A percentile compares a stretch with the other conserved stretches of the same genome.
Evolutionary conservation across 23 red algal species (phyloP).

Genomic region (Rhodosorus marinus): DNA sequence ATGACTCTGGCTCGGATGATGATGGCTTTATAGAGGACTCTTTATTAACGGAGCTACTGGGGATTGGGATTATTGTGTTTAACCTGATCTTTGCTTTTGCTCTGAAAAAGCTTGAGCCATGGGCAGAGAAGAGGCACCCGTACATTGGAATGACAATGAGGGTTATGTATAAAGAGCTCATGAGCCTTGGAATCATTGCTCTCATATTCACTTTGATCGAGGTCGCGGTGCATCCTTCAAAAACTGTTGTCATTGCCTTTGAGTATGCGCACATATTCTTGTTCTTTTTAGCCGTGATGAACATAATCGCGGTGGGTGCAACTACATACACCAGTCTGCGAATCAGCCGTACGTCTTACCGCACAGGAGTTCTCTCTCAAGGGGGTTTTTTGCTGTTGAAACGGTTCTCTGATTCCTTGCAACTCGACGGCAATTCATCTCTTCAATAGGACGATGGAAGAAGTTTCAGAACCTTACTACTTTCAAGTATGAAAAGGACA

Average conservation of each 20-base stretch:
- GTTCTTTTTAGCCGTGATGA: slow-evolving; percentile 59
- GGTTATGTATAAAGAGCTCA: slow-evolving; percentile 47
- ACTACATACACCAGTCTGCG: slow-evolving; percentile 17
- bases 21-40: no score
- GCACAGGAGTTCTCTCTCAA: no score
- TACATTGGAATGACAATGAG: slow-evolving; percentile 14
- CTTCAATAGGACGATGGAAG: slow-evolving; percentile 44
- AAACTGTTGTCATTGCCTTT: slow-evolving; percentile 26
- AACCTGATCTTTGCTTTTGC: slow-evolving; percentile 17
- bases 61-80: slow-evolving; percentile 35
- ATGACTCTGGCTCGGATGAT: no score
- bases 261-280: slow-evolving; percentile 65
- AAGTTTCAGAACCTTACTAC: slow-evolving; percentile 33
- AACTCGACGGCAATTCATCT: no score
- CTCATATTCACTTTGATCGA: slow-evolving; percentile 41
- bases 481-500: slow-evolving; percentile 41
- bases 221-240: slow-evolving; percentile 8
- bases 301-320: slow-evolving; percentile 22
- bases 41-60: slow-evolving; percentile 49
- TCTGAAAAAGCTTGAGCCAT: slow-evolving; percentile 30
- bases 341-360: neutral
- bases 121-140: slow-evolving; percentile 26
- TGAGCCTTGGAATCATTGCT: slow-evolving; percentile 42
- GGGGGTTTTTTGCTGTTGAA: no score
- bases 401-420: no score